Evolutionary conservation across 352 stramenopile genomes (phyloP), one percentile per base, ranked within the genome.

Genomic region (Phytophthora sojae): DNA sequence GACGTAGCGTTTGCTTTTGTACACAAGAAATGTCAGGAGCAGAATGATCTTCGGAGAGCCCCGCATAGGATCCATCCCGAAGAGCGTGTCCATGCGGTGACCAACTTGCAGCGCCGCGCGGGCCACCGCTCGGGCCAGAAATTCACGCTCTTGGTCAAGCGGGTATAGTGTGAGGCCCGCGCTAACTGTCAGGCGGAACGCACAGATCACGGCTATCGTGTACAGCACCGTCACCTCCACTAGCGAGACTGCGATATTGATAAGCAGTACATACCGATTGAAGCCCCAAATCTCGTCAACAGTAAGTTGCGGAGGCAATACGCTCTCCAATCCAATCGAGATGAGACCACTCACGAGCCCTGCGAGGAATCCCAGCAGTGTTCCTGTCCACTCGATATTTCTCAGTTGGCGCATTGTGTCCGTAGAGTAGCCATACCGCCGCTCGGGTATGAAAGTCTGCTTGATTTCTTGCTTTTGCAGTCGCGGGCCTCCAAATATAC

Each of bases 51-150:
- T 79, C 4, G 79, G 81, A 15, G 81, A 89, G 29, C 68, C 75
- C 6, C 71, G 69, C 79, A 89, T 83, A 14, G 79, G 79, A 50
- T 89, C 75, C 51, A 89, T 87, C 4, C 79, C 81, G 49, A 89
- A 89, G 6, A 84, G 57, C 32, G 58, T 53, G 49, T 83, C 79
- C 53, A 79, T 83, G 2, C 81, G 77, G 32, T 82, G 65, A 0
- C 77, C 77, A 17, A 81, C 79, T 52, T 89, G 81, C 1, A 89
- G 69, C 17, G 81, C 77, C 8, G 79, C 81, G 3, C 77, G 79
- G 0, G 81, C 79, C 35, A 89, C 83, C 9, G 79, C 59, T 5
- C 79, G 69, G 35, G 70, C 80, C 9, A 89, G 71, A 61, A 89
- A 87, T 56, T 84, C 79, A 11, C 81, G 79, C 64, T 89, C 81